A percentile compares a stretch with the other conserved stretches of the same genome.
phyloP scores from a whole-genome alignment of 768 basidiomycete genomes.

The Trichaptum fuscoviolaceum region DNA sequence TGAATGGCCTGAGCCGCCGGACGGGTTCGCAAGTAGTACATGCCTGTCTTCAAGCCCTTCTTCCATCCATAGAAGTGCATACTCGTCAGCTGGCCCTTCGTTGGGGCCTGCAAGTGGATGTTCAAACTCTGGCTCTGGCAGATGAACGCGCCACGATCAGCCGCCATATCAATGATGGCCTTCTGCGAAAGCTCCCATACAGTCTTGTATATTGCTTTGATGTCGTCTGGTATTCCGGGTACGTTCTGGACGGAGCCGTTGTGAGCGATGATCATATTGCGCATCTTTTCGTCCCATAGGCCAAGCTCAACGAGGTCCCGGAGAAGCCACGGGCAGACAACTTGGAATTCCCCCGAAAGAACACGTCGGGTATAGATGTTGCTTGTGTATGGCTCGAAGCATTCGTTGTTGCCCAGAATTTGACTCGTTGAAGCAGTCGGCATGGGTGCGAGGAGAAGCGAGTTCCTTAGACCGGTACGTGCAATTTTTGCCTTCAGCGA shows the following conservation, averaged over 20 bases:
- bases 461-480: slow-evolving; percentile 41
- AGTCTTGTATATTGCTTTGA: slow-evolving; percentile 48
- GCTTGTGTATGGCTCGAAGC: slow-evolving; percentile 47
- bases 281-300: slow-evolving; percentile 39
- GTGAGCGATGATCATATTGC: slow-evolving; percentile 46
- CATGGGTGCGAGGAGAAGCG: slow-evolving; percentile 44
- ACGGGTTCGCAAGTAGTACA: slow-evolving; percentile 39
- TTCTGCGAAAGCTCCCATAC: slow-evolving; percentile 50
- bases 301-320: slow-evolving; percentile 41
- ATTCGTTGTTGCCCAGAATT: slow-evolving; percentile 48
- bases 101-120: slow-evolving; percentile 41
- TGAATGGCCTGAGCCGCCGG: slow-evolving; percentile 42
- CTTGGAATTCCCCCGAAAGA: slow-evolving; percentile 47
- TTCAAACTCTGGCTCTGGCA: slow-evolving; percentile 46
- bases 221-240: slow-evolving; percentile 34
- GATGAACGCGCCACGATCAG: slow-evolving; percentile 46
- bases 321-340: slow-evolving; percentile 46
- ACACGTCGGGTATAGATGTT: slow-evolving; percentile 49
- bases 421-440: slow-evolving; percentile 45
- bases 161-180: slow-evolving; percentile 43
- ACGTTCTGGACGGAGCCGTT: slow-evolving; percentile 32
- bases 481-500: slow-evolving; percentile 39
- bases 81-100: slow-evolving; percentile 37
- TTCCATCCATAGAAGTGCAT: slow-evolving; percentile 45
- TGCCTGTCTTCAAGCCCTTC: slow-evolving; percentile 47